Evolutionary conservation across 164 flowering plant species (phyloP), one percentile per base, ranked within the genome.

Genomic region (Malania oleifera): DNA sequence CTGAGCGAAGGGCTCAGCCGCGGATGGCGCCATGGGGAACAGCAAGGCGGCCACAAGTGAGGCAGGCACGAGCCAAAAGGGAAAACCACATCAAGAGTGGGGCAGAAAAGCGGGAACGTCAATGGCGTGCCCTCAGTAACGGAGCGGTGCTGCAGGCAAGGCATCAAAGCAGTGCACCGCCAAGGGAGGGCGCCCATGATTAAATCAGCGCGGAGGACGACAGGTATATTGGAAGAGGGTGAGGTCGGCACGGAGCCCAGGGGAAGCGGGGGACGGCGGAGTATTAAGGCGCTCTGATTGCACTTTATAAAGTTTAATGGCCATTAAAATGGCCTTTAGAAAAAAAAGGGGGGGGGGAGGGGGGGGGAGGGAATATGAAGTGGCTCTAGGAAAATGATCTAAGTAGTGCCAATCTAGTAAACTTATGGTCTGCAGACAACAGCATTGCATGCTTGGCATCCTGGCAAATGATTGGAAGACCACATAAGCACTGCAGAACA

Each of bases 41-140:
- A 31, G 85, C 91, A 19, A 65, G 57, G 17, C 61, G 67, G 27
- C 87, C 89, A 4, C 52, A 10, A 62, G 12, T 5, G 77, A 75
- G n/a, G 39, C 28, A 12, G 78, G 68, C 9, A 70, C 5, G 62
- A 60, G 43, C 82, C 84, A 1, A 11, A 19, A 2, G 78, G 81
- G 15, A 68, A 59, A 62, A 73, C 65, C 44, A 74, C 76, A 2
- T 70, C 91, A 0, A 31, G 35, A 1, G n/a, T 87, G 76, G 58
- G 74, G 60, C 18, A 64, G 80, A n/a, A 76, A 49, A 66, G 78
- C 91, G 4, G 96, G 96, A 18, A 89, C 96, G n/a, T 89, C 96
- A 12, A 89, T 89, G 96, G 83, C 96, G 23, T 87, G 91, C 69
- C 96, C 96, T 44, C 95, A 89, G 96, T 89, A 7, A 45, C 95